These are phyloP conservation scores for Delphinella strobiligena DNA, from an alignment of 2,329 filamentous ascomycete species.

Conservation along the genomic window DNA sequence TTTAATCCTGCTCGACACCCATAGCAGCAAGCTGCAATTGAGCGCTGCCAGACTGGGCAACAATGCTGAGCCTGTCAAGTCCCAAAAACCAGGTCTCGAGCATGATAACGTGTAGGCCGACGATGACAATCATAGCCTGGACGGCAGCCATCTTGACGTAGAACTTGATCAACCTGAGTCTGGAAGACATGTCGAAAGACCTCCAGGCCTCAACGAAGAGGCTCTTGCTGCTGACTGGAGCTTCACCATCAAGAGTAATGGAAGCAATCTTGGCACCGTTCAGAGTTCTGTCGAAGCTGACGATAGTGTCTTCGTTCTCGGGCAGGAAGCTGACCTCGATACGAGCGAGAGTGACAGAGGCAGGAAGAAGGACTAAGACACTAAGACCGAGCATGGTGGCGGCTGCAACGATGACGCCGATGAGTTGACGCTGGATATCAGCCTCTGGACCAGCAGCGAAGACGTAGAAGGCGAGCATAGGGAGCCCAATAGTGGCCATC, in stretches of 20 bases:
- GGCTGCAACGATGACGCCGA: constrained; percentile 21
- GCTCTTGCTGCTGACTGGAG: constrained; percentile 31
- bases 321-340: constrained; percentile 80
- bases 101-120: not conserved
- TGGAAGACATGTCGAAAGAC: constrained; percentile 61
- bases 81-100: not conserved
- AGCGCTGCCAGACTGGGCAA: not conserved
- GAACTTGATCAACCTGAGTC: constrained; percentile 61
- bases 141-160: constrained; percentile 48
- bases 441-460: constrained; percentile 7
- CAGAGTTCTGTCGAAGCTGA: constrained; percentile 84
- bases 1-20: not conserved
- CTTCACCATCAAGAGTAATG: constrained; percentile 59
- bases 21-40: constrained; percentile 1
- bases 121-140: not conserved
- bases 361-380: constrained; percentile 64
- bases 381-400: constrained; percentile 32
- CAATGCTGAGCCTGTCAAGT: not conserved
- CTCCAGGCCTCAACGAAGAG: constrained; percentile 67
- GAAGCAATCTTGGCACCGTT: constrained; percentile 58
- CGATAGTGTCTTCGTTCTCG: constrained; percentile 68
- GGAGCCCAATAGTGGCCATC: constrained; percentile 36
- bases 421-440: constrained; percentile 14
- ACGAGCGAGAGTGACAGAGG: constrained; percentile 64
- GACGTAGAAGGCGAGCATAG: constrained; percentile 13